These are phyloP conservation scores for Anthostomella pinea DNA, from an alignment of 2,329 filamentous ascomycete genomes.

Conservation along the genomic window DNA sequence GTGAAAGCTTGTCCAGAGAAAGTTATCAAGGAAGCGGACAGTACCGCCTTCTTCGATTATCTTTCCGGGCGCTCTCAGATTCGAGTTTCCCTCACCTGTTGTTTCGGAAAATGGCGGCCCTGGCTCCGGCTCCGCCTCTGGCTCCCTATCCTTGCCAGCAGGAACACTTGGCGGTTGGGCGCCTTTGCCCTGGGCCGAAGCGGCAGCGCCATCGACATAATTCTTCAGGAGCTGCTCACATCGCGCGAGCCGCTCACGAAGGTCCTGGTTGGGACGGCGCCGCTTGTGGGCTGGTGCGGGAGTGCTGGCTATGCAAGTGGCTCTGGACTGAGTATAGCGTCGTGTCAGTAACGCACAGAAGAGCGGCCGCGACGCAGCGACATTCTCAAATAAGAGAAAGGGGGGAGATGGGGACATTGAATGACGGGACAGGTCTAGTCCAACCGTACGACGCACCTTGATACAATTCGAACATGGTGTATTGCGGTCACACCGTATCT, in stretches of 20 bases:
- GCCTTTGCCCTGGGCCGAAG: conserved; percentile 1
- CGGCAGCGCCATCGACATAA: conserved; percentile 15
- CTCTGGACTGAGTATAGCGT: conserved; percentile 13
- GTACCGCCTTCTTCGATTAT: conserved; percentile 17
- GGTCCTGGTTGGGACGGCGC: conserved; percentile 18
- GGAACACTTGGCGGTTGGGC: not conserved
- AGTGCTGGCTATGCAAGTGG: conserved; percentile 16
- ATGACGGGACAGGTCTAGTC: too few relatives aligned
- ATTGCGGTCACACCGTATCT: too few relatives aligned
- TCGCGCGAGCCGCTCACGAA: conserved; percentile 17
- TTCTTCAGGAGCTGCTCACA: conserved; percentile 20
- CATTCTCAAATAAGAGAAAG: too few relatives aligned
- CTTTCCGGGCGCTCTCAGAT: conserved; percentile 6
- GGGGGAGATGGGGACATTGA: too few relatives aligned
- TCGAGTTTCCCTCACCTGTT: not conserved
- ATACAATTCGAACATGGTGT: too few relatives aligned
- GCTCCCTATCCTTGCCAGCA: conserved; percentile 3
- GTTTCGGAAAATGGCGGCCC: not conserved
- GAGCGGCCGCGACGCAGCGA: too few relatives aligned
- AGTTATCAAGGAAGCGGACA: conserved; percentile 18
- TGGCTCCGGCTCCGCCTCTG: not conserved
- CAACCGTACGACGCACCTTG: too few relatives aligned
- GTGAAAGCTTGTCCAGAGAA: conserved; percentile 16
- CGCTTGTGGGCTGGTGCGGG: conserved; percentile 17
- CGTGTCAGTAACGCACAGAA: conserved; percentile 9